phyloP scores from a whole-genome alignment of 306 rosid species.

The Acmispon strigosus region DNA sequence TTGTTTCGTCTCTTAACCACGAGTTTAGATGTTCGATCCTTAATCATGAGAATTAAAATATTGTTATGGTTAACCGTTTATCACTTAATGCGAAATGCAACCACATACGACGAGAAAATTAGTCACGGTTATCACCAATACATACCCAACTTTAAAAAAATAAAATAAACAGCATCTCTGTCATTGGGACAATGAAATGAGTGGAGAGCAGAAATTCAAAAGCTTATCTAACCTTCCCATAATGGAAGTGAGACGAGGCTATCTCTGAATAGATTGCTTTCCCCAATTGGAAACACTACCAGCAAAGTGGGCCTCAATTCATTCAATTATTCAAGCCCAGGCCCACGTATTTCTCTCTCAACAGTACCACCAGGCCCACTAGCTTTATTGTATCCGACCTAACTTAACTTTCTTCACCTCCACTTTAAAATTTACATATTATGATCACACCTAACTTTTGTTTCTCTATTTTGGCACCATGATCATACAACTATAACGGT shows the following conservation, averaged over 20 bases:
- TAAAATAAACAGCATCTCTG: background rate
- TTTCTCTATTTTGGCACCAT: conserved; percentile 20
- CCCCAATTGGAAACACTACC: conserved; percentile 51
- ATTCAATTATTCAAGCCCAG: conserved; percentile 60
- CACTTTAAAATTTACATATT: background rate
- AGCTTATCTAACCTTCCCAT: conserved; percentile 38
- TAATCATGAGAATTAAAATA: too few species aligned
- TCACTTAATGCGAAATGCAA: too few species aligned
- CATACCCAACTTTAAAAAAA: too few species aligned
- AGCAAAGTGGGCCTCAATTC: conserved; percentile 33
- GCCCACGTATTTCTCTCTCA: conserved; percentile 43
- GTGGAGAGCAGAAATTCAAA: conserved; percentile 20
- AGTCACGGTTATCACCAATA: too few species aligned
- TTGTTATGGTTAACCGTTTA: too few species aligned
- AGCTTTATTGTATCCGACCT: conserved; percentile 30
- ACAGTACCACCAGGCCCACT: conserved; percentile 51
- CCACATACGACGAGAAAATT: too few species aligned
- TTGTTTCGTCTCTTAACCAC: too few species aligned
- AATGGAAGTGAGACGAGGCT: conserved; percentile 79
- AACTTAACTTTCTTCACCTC: conserved; percentile 21
- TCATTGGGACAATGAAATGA: background rate
- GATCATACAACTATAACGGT: conserved; percentile 7
- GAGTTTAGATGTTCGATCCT: too few species aligned
- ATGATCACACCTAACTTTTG: conserved; percentile 3
- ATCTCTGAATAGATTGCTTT: conserved; percentile 18